Conservation (phyloP, 495 filamentous ascomycete genomes). For the Aspergillus mulundensis region DNA sequence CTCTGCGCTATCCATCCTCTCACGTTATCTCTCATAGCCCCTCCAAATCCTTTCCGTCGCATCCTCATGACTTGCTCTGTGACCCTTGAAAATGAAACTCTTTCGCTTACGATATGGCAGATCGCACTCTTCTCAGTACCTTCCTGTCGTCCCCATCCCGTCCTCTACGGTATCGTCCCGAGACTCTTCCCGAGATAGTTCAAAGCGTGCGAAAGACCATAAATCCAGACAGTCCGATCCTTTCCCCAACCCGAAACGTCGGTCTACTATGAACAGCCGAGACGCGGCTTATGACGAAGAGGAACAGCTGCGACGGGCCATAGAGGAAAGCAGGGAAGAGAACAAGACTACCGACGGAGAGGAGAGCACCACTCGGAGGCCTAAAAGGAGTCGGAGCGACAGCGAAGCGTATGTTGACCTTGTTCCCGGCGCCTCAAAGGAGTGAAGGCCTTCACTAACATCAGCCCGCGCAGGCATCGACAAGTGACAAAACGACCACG, state of each 20-base stretch:
- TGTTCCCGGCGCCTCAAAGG: not conserved
- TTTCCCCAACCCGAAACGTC: slow-evolving; percentile 60
- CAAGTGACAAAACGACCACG: slow-evolving; percentile 64
- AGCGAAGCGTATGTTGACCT: slow-evolving; percentile 76
- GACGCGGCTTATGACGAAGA: slow-evolving; percentile 95
- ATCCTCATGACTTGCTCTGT: not conserved
- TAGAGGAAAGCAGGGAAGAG: slow-evolving; percentile 90
- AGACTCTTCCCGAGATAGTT: slow-evolving; percentile 41
- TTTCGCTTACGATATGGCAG: slow-evolving; percentile 41
- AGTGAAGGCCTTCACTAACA: slow-evolving; percentile 20
- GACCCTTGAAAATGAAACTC: not conserved
- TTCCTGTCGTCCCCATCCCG: slow-evolving; percentile 53
- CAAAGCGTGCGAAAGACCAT: slow-evolving; percentile 45
- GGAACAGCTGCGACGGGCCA: slow-evolving; percentile 79
- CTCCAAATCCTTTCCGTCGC: not conserved
- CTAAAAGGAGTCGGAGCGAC: slow-evolving; percentile 83
- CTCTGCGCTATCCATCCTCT: slow-evolving; percentile 3
- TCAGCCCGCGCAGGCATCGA: slow-evolving; percentile 41
- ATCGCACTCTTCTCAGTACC: slow-evolving; percentile 63
- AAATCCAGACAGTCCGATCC: slow-evolving; percentile 45
- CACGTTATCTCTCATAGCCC: not conserved
- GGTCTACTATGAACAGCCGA: slow-evolving; percentile 96
- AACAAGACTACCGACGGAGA: slow-evolving; percentile 39
- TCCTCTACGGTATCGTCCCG: slow-evolving; percentile 45
- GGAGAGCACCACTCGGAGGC: slow-evolving; percentile 52